Base-by-base conservation (phyloP, 129 eudicot species). In the Flaveria sonorensis region DNA sequence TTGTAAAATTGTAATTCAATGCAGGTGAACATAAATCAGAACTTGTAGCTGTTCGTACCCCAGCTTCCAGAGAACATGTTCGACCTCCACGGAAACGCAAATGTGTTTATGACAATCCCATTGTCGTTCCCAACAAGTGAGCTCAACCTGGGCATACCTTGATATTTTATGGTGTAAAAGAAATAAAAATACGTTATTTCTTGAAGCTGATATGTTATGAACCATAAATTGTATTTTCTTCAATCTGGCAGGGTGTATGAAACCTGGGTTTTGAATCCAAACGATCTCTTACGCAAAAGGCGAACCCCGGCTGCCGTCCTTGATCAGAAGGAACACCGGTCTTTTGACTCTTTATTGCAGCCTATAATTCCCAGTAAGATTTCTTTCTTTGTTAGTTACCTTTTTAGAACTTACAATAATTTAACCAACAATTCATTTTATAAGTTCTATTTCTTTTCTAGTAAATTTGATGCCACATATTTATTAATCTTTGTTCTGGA, bases 331-430 rank as follows among this genome's bases (percentile, higher is more conserved):
- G 66, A 72, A 68, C 53, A 55, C 53, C 87, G 56, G 42, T 75
- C 81, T 47, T 64, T 59, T 36, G 71, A 69, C 64, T 65, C 65
- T 68, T 73, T 93, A 45, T 11, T 71, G 74, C 81, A 86, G 77
- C 98, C 96, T 24, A 77, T 82, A 63, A 75, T 93, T 79, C 82
- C 86, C 18, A 67, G 98, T 90, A 75, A 87, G 92, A 62, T 57
- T 40, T 46, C 20, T 53, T 64, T 56, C 32, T 50, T 57, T 69
- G 2, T 43, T 43, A 6, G 28, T 40, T 28, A 18, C 50, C 48
- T 12, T 45, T 73, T 30, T 20, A 18, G 23, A 48, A 76, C 8
- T 24, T 42, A 26, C 30, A 57, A 10, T 57, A 53, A 20, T 13
- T 48, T 42, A 28, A 55, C 6, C 2, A 26, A 26, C 61, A 40